Conservation (phyloP, 768 basidiomycete species). For the Calocybe gangraenosa region DNA sequence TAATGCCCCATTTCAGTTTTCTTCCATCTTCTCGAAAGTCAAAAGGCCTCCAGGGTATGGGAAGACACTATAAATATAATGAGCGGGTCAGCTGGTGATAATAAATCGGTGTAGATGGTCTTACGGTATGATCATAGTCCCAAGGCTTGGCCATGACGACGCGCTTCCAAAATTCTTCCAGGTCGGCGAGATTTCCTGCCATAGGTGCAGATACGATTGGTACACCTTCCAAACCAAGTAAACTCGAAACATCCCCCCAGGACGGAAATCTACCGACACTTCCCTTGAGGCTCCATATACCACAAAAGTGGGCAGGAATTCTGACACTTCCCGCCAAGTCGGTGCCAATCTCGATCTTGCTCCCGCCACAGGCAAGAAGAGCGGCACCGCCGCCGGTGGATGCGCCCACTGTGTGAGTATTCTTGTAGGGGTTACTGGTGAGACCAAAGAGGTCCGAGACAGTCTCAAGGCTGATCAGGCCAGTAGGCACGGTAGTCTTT, state of each 20-base stretch:
- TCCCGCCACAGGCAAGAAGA: conserved; percentile 60
- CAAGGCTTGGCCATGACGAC: conserved; percentile 60
- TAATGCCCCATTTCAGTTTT: conserved; percentile 56
- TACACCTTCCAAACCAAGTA: conserved; percentile 56
- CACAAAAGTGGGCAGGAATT: conserved; percentile 71
- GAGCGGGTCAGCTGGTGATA: neutral
- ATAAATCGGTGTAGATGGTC: conserved; percentile 7
- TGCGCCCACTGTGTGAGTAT: conserved; percentile 50
- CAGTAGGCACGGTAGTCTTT: conserved; percentile 61
- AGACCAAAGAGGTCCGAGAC: conserved; percentile 57
- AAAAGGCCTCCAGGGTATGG: conserved; percentile 45
- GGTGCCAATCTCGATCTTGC: conserved; percentile 66
- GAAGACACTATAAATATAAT: conserved; percentile 36
- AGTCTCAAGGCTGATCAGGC: conserved; percentile 54
- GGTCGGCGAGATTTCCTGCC: conserved; percentile 56
- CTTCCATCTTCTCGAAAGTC: conserved; percentile 43
- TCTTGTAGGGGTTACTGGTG: conserved; percentile 61
- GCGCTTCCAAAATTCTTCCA: conserved; percentile 63
- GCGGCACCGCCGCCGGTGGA: conserved; percentile 71
- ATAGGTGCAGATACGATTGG: conserved; percentile 54
- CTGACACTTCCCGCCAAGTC: conserved; percentile 74
- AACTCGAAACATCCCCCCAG: conserved; percentile 40
- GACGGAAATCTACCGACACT: conserved; percentile 55
- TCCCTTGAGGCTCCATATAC: conserved; percentile 61
- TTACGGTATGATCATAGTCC: conserved; percentile 59